A percentile compares a stretch with the other conserved stretches of the same genome.
Conservation (phyloP, 1,139 yeast species). For the Maudiozyma humilis region DNA sequence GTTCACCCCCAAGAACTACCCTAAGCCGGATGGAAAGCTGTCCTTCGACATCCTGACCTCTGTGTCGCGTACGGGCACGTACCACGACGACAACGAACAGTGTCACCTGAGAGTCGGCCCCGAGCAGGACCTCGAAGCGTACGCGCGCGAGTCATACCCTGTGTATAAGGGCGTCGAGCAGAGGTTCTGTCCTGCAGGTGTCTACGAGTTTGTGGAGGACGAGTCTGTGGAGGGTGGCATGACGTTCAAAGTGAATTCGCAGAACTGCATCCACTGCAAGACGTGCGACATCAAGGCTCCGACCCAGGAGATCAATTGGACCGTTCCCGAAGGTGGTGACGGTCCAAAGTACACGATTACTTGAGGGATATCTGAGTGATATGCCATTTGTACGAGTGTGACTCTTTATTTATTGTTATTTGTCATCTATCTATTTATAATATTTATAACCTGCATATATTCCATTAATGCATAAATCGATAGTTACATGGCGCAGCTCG, state of each 20-base stretch:
- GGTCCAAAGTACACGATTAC: conserved; percentile 71
- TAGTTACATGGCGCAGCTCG: too few species aligned
- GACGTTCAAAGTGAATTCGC: conserved; percentile 84
- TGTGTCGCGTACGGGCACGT: conserved; percentile 91
- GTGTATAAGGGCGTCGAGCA: conserved; percentile 78
- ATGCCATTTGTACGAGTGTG: background rate
- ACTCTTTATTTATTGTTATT: conserved; percentile 3
- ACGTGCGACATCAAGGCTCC: conserved; percentile 97
- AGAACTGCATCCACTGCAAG: conserved; percentile 95
- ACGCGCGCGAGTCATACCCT: conserved; percentile 62
- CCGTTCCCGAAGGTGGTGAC: conserved; percentile 96
- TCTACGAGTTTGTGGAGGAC: conserved; percentile 82
- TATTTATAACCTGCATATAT: too few species aligned
- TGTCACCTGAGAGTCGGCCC: conserved; percentile 73
- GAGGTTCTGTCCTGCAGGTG: conserved; percentile 97
- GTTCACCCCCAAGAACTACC: conserved; percentile 68
- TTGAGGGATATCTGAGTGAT: background rate
- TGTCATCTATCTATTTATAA: conserved; percentile 8
- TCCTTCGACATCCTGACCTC: conserved; percentile 88
- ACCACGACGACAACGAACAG: conserved; percentile 88
- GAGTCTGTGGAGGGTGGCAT: conserved; percentile 54
- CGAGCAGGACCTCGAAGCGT: conserved; percentile 58
- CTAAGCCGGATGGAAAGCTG: conserved; percentile 86
- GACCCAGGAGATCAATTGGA: conserved; percentile 87
- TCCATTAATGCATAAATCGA: background rate